Evolutionary conservation across 306 rosid genomes (phyloP).

Genomic region (Ochetophila trinervis): DNA sequence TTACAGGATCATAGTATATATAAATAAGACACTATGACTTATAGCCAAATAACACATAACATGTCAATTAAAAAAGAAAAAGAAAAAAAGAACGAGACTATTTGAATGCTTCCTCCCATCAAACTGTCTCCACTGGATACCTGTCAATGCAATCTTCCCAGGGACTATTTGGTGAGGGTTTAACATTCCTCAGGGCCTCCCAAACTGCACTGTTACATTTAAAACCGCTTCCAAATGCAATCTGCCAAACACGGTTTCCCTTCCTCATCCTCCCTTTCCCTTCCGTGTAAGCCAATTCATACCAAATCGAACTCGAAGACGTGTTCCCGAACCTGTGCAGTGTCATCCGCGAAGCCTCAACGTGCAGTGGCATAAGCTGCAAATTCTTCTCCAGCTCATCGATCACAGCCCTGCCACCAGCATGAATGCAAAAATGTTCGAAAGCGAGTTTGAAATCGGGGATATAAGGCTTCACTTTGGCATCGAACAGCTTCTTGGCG

Average conservation of each 20-base stretch:
- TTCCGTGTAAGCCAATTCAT: conserved; percentile 62
- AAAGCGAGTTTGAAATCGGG: conserved; percentile 70
- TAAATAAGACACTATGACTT: not conserved
- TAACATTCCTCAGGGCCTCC: conserved; percentile 56
- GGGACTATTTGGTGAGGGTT: conserved; percentile 47
- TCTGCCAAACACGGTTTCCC: conserved; percentile 62
- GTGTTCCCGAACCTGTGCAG: conserved; percentile 70
- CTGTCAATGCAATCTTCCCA: conserved; percentile 65
- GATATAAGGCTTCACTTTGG: conserved; percentile 42
- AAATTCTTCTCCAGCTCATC: conserved; percentile 69
- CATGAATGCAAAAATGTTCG: conserved; percentile 70
- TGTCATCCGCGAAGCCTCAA: conserved; percentile 70
- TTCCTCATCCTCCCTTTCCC: conserved; percentile 50
- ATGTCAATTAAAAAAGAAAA: not conserved
- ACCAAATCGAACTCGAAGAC: conserved; percentile 69
- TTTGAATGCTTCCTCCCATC: too few species aligned
- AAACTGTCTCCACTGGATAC: conserved; percentile 48
- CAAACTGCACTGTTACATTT: conserved; percentile 78
- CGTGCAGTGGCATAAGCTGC: conserved; percentile 49
- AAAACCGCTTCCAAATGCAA: conserved; percentile 66
- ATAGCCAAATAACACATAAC: not conserved
- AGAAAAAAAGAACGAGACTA: conserved; percentile 1
- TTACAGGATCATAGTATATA: not conserved
- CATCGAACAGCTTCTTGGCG: conserved; percentile 36
- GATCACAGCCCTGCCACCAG: conserved; percentile 68